These are phyloP conservation scores for Camellia oleifera DNA, from an alignment of 179 eudicot species.

Conservation along the genomic window DNA sequence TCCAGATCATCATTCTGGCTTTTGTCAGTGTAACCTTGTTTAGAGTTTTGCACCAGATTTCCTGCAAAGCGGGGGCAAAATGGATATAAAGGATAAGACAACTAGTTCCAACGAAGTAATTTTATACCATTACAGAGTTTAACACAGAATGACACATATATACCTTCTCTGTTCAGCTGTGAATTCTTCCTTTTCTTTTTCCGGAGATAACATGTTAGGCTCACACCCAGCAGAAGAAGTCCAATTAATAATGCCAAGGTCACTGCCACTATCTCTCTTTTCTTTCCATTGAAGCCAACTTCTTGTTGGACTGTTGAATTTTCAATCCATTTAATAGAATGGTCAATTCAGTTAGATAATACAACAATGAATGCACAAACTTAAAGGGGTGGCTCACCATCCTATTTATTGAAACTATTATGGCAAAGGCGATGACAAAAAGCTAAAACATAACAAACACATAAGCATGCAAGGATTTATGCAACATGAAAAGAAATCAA, in stretches of 20 bases:
- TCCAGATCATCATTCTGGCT: conserved; percentile 13
- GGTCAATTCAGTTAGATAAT: no score
- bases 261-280: neutral
- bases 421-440: no score
- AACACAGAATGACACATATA: neutral
- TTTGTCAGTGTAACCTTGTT: neutral
- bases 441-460: no score
- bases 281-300: neutral
- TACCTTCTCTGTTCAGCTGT: neutral
- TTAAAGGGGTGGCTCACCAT: no score
- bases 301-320: neutral
- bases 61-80: neutral
- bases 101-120: neutral
- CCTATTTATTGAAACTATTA: no score
- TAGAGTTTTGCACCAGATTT: neutral
- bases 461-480: no score
- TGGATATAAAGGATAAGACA: neutral
- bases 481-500: no score
- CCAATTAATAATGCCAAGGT: neutral
- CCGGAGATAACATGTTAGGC: neutral
- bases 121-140: neutral
- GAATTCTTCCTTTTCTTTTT: neutral
- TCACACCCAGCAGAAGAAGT: neutral
- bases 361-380: no score
- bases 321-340: no score